Conservation (phyloP, 176 grass and related monocot genomes). For the Ensete glaucum region DNA sequence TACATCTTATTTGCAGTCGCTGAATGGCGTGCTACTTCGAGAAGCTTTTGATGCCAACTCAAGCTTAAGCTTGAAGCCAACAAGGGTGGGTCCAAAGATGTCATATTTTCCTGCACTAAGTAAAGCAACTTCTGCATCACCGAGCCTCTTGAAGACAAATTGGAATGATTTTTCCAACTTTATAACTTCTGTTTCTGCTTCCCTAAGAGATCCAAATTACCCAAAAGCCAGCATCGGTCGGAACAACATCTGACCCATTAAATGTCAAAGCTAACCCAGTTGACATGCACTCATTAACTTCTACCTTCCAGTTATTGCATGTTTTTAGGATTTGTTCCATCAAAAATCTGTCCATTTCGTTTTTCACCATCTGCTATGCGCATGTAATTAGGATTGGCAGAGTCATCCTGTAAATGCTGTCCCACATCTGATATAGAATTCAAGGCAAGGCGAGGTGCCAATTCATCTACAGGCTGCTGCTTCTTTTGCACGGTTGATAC, state of each 20-base stretch:
- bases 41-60: neutral
- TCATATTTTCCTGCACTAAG: neutral
- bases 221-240: neutral
- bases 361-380: neutral
- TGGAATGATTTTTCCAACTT: neutral
- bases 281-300: neutral
- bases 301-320: neutral
- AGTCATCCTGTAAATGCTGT: neutral
- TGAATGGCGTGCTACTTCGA: neutral
- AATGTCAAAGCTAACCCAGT: slow-evolving; percentile 1
- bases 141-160: slow-evolving; percentile 10
- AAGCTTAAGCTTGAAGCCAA: slow-evolving; percentile 2
- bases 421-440: neutral
- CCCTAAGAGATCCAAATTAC: neutral
- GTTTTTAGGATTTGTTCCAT: too few species aligned
- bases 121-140: slow-evolving; percentile 9
- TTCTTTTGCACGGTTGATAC: neutral
- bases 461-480: neutral
- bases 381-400: neutral
- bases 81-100: neutral
- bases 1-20: too few species aligned
- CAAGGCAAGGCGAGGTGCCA: neutral
- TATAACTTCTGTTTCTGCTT: slow-evolving; percentile 10
- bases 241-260: neutral
- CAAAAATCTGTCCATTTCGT: too few species aligned